Evolutionary conservation across 2,329 filamentous ascomycete species (phyloP), one percentile per base, ranked within the genome.

Genomic region (Fusarium pseudocircinatum): DNA sequence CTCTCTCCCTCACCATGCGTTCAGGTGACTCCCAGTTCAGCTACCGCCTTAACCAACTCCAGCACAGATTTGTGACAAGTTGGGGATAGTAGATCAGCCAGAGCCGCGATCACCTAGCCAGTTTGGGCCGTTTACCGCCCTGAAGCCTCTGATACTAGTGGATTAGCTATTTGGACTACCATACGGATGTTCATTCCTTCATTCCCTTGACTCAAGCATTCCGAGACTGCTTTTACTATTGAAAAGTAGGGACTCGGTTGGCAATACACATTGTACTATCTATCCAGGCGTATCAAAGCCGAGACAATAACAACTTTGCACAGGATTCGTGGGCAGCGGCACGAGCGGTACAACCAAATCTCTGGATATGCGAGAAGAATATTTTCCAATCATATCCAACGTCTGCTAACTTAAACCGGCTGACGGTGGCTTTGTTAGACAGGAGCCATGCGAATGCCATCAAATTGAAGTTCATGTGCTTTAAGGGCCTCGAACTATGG

Each of bases 151-250:
- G 20, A n/a, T 60, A 43, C 47, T 44, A 57, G 43, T 50, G 43
- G 53, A 63, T n/a, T n/a, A 36, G 53, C 47, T 56, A 34, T 72
- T 42, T 46, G 56, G 39, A 57, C 54, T 68, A 61, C 37, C 54
- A 50, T 63, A 32, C 37, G 28, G 49, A 69, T 53, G 36, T 62
- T 46, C 52, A 68, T 65, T 54, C 42, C 52, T 70, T 58, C 63
- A 76, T 75, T 62, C 63, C 49, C 63, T 75, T 75, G 72, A 76
- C 74, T 75, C 69, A 50, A 57, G 43, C 43, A 71, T 64, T 60
- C 54, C 39, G 58, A 64, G 44, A 42, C 72, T 70, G 58, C 44
- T 65, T 53, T 28, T 63, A 56, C 43, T 59, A 39, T 54, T 57
- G 30, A 40, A 43, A 40, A 32, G 32, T 49, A 49, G 52, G 52